Evolutionary conservation across 176 grass and related monocot species (phyloP).

Genomic region (Carex pumila): DNA sequence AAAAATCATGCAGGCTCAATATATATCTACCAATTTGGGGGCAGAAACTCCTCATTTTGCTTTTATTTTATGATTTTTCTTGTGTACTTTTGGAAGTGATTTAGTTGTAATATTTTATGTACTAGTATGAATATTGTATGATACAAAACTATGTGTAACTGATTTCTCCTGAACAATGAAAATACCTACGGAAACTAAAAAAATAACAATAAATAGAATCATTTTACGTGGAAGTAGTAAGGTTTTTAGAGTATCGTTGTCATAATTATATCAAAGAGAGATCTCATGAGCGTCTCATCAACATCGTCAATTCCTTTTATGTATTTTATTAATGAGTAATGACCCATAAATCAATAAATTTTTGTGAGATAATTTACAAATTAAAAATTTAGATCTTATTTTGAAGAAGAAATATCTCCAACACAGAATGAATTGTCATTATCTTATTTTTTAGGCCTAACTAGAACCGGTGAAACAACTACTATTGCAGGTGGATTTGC

Average conservation of each 20-base stretch:
- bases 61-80: too few species aligned
- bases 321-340: background rate
- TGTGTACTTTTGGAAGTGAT: too few species aligned
- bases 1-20: too few species aligned
- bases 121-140: too few species aligned
- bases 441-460: background rate
- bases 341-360: background rate
- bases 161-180: too few species aligned
- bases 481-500: background rate
- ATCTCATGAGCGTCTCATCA: background rate
- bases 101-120: too few species aligned
- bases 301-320: background rate
- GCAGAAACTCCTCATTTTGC: too few species aligned
- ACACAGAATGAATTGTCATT: background rate
- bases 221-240: background rate
- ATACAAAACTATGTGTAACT: too few species aligned
- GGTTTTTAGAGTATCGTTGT: background rate
- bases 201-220: background rate
- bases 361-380: background rate
- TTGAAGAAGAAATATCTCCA: background rate
- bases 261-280: background rate
- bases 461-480: background rate
- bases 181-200: too few species aligned
- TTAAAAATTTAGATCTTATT: background rate
- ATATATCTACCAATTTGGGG: too few species aligned